Conservation (phyloP, 129 eudicot genomes). For the Silybum marianum region DNA sequence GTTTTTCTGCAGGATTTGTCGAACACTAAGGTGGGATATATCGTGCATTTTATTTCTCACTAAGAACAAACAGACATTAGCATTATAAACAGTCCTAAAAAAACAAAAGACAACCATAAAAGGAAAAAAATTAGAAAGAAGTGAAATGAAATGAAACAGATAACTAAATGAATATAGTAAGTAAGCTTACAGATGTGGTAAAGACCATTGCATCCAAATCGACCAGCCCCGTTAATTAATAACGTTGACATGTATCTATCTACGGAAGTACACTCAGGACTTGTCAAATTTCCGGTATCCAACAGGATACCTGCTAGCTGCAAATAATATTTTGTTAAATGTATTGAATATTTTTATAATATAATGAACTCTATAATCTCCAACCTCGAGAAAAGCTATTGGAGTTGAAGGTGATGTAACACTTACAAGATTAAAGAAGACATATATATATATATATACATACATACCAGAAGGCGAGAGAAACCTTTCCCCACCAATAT, state of each 20-base stretch:
- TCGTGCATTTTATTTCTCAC: conserved; percentile 60
- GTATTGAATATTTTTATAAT: background rate
- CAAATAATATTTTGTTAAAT: no score
- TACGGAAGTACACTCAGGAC: conserved; percentile 50
- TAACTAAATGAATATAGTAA: background rate
- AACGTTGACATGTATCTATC: conserved; percentile 77
- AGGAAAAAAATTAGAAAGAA: background rate
- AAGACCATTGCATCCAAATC: conserved; percentile 77
- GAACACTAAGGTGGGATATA: conserved; percentile 48
- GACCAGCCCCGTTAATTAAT: conserved; percentile 77
- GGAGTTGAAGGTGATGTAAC: background rate
- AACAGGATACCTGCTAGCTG: conserved; percentile 81
- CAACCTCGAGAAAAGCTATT: background rate
- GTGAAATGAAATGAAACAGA: background rate
- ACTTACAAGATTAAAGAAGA: background rate
- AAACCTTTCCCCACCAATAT: conserved; percentile 65
- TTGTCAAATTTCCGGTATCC: conserved; percentile 66
- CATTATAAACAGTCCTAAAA: background rate
- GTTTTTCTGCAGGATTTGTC: conserved; percentile 65
- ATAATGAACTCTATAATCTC: background rate
- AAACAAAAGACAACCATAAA: background rate
- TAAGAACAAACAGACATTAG: conserved; percentile 17
- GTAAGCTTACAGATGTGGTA: conserved; percentile 60
- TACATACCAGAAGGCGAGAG: conserved; percentile 69
- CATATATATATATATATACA: background rate